These are phyloP conservation scores for Blastobotrys mokoenaii DNA, from an alignment of 805 yeast species.

Conservation along the genomic window DNA sequence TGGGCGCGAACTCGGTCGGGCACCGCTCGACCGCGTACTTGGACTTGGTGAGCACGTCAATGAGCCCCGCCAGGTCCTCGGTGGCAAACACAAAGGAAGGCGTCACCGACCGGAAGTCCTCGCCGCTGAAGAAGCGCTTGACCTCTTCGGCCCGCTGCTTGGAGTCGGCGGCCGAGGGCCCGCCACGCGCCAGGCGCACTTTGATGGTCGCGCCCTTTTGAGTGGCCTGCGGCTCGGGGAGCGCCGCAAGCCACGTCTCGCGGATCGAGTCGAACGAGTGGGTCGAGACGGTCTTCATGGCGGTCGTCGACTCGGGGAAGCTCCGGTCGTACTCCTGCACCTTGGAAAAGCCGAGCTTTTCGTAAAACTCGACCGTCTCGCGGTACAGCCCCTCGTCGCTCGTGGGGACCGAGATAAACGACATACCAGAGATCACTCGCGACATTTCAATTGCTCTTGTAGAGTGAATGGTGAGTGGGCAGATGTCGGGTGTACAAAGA, in stretches of 20 bases:
- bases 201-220: constrained; percentile 24
- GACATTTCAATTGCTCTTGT: neutral
- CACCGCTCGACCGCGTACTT: constrained; percentile 39
- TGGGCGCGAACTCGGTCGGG: constrained; percentile 62
- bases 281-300: constrained; percentile 20
- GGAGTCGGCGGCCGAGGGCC: constrained; percentile 11
- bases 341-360: constrained; percentile 31
- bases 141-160: constrained; percentile 16
- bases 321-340: constrained; percentile 29
- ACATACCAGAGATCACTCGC: constrained; percentile 15
- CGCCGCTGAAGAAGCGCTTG: constrained; percentile 12
- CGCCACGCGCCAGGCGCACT: constrained; percentile 24
- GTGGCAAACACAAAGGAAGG: constrained; percentile 42
- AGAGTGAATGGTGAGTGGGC: neutral
- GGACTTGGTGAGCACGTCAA: constrained; percentile 16
- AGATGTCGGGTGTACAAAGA: too few relatives aligned
- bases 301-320: constrained; percentile 18
- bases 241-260: constrained; percentile 25
- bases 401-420: constrained; percentile 38
- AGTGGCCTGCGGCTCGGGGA: constrained; percentile 10
- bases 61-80: constrained; percentile 27
- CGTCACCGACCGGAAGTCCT: constrained; percentile 44
- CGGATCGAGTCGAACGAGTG: constrained; percentile 18
- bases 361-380: constrained; percentile 50
- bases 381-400: constrained; percentile 36